These are phyloP conservation scores for Trichopus zeylanicus DNA, from an alignment of 116 monocot species.

Conservation along the genomic window DNA sequence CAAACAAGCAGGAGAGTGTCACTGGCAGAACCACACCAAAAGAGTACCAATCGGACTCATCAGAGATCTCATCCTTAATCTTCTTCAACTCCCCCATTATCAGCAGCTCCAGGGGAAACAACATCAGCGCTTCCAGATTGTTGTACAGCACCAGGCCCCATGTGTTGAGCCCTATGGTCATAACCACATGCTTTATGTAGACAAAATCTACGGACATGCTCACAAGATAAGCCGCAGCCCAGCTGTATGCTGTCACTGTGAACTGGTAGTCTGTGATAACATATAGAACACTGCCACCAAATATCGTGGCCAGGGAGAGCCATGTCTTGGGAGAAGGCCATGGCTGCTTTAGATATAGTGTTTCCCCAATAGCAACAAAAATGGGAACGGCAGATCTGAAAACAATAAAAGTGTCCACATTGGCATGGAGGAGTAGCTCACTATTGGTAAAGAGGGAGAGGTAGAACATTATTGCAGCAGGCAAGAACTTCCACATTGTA, in stretches of 20 bases:
- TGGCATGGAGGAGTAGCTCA: conserved; percentile 71
- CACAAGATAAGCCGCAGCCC: conserved; percentile 53
- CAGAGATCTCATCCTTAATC: conserved; percentile 46
- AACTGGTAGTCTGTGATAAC: conserved; percentile 64
- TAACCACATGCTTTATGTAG: conserved; percentile 77
- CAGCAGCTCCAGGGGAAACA: conserved; percentile 57
- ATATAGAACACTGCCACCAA: conserved; percentile 53
- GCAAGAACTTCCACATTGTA: conserved; percentile 56
- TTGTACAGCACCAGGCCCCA: conserved; percentile 74
- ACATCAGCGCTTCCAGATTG: conserved; percentile 55
- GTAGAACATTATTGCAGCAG: conserved; percentile 68
- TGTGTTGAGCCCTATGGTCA: conserved; percentile 71
- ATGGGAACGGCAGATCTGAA: conserved; percentile 66
- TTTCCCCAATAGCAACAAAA: conserved; percentile 54
- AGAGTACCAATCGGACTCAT: conserved; percentile 39
- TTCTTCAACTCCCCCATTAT: conserved; percentile 67
- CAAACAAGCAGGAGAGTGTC: conserved; percentile 56
- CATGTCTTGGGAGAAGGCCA: conserved; percentile 54
- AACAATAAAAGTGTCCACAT: conserved; percentile 76
- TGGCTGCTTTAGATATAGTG: conserved; percentile 47
- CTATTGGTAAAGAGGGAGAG: conserved; percentile 81
- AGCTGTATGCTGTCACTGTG: conserved; percentile 49
- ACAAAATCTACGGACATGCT: conserved; percentile 78
- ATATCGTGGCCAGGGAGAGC: conserved; percentile 57
- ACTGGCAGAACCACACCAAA: conserved; percentile 42